phyloP scores from a whole-genome alignment of 108 stramenopile species.

The Nitzschia sp. region DNA sequence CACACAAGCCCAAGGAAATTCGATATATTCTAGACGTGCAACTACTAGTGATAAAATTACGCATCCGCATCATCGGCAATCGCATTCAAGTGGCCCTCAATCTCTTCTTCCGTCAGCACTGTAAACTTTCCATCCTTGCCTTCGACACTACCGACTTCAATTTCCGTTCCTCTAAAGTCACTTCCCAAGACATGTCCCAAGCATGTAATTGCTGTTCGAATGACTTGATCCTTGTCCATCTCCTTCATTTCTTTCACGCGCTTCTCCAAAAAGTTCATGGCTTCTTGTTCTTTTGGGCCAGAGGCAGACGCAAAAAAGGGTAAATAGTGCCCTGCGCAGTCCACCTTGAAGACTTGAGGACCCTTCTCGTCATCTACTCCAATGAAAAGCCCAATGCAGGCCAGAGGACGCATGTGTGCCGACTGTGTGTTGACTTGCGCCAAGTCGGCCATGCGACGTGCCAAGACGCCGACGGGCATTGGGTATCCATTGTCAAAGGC shows the following conservation, averaged over 20 bases:
- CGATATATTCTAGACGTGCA: too few relatives aligned
- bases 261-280: slow-evolving; percentile 98
- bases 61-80: slow-evolving; percentile 97
- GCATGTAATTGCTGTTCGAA: slow-evolving; percentile 90
- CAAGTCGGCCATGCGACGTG: slow-evolving; percentile 96
- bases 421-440: slow-evolving; percentile 98
- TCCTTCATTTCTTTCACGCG: slow-evolving; percentile 76
- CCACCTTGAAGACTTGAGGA: slow-evolving; percentile 95
- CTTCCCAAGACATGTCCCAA: slow-evolving; percentile 93
- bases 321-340: slow-evolving; percentile 97
- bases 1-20: too few relatives aligned
- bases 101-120: slow-evolving; percentile 89
- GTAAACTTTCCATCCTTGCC: slow-evolving; percentile 79
- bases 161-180: slow-evolving; percentile 95
- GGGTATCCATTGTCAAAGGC: slow-evolving; percentile 95
- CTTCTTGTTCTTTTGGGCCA: slow-evolving; percentile 97
- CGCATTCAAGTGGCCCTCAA: slow-evolving; percentile 95
- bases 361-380: slow-evolving; percentile 98
- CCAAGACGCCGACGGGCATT: slow-evolving; percentile 88
- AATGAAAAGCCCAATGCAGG: slow-evolving; percentile 86
- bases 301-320: slow-evolving; percentile 94
- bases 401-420: slow-evolving; percentile 92
- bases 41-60: too few relatives aligned
- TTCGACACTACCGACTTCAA: slow-evolving; percentile 91
- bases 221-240: slow-evolving; percentile 62